Base-by-base conservation (phyloP, 1,139 yeast species). In the Pneumocystis murina region DNA sequence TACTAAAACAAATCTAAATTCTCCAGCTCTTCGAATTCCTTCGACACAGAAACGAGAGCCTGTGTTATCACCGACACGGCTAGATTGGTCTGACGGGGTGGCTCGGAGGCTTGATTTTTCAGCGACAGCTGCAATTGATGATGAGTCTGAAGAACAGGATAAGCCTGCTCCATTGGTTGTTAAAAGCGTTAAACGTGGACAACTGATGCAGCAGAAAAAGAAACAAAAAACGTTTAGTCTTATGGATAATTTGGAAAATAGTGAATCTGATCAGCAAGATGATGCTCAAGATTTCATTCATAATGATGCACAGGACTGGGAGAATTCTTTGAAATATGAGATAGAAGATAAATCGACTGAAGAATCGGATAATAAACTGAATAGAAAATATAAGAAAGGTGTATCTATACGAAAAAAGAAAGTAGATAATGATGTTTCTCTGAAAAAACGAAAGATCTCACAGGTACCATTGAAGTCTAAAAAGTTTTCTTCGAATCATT, bases 221-320 rank as follows among this genome's bases (percentile, higher is more conserved):
- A 66, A 54, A 54, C 38, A 55, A 61, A 63, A 62, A 66, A 65
- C 55, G 67, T 59, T 20, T 65, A 64, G 59, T 66, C 65, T 33
- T 59, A 60, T 43, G 63, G 61, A n/a, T 62, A 59, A 12, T 60
- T 60, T 17, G 65, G 61, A 3, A 64, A 36, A 35, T 67, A 66
- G 39, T 60, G 59, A 24, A 60, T 62, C 63, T 59, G 65, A 43
- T 58, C 14, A 24, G 3, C 17, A 67, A 39, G 68, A 65, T 41
- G 71, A 69, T 20, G 68, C 65, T 20, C 68, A 69, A 20, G 68
- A 63, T 16, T 66, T 66, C 17, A 67, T 62, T n/a, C 66, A 70
- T 30, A 72, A 72, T 59, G 74, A 70, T 36, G 73, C 69, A 28
- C 69, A 71, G 62, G 68, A 61, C 30, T 66, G 59, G 17, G 62